phyloP scores from a whole-genome alignment of 139 green algal genomes.

The Parachlorella kessleri region DNA sequence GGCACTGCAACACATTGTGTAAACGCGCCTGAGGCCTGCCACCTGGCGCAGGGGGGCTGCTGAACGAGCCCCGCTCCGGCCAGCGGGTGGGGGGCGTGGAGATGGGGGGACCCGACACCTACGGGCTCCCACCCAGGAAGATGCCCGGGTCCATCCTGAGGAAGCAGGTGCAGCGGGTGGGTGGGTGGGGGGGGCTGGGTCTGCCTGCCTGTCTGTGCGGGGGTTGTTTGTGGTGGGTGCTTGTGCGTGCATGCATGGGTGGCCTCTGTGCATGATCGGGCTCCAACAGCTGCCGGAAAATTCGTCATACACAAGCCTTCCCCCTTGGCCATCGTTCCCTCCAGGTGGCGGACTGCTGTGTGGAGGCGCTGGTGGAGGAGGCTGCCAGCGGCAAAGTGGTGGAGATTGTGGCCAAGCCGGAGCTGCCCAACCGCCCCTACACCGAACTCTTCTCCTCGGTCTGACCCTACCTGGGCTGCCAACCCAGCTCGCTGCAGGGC shows the following conservation, averaged over 20 bases:
- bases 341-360: slow-evolving; percentile 76
- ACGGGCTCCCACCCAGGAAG: slow-evolving; percentile 45
- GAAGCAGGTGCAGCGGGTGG: slow-evolving; percentile 2
- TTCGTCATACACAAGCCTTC: too few species aligned
- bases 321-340: too few species aligned
- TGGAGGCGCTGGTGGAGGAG: slow-evolving; percentile 68
- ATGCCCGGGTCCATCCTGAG: slow-evolving; percentile 47
- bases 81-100: slow-evolving; percentile 50
- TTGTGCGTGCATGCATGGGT: too few species aligned
- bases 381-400: slow-evolving; percentile 69
- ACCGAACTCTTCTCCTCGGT: slow-evolving; percentile 27
- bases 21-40: too few species aligned
- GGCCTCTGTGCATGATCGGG: too few species aligned
- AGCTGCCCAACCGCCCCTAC: not conserved
- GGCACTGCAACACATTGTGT: too few species aligned
- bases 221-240: too few species aligned
- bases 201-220: too few species aligned
- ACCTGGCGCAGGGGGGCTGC: slow-evolving; percentile 50
- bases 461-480: too few species aligned
- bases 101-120: slow-evolving; percentile 50
- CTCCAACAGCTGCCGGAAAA: too few species aligned
- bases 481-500: too few species aligned
- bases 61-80: slow-evolving; percentile 44
- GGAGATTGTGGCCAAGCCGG: slow-evolving; percentile 30
- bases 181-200: too few species aligned